A percentile compares a stretch with the other conserved stretches of the same genome.
phyloP scores from a whole-genome alignment of 768 basidiomycete genomes.

The Panaeolus cyanescens region DNA sequence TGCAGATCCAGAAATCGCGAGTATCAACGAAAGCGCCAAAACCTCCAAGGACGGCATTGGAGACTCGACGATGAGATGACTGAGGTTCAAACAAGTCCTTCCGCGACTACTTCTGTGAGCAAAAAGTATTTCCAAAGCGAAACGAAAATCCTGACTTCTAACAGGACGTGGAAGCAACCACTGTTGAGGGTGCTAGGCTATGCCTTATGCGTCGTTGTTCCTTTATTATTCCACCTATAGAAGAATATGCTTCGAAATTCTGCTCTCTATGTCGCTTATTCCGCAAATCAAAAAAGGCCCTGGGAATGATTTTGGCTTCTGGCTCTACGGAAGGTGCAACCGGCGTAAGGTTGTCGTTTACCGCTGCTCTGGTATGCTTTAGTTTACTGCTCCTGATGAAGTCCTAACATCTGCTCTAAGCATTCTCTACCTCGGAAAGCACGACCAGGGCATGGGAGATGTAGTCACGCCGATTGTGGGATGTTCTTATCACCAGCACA shows the following conservation, averaged over 20 bases:
- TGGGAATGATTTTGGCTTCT: neutral
- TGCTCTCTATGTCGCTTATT: constrained; percentile 40
- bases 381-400: neutral
- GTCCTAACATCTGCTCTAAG: neutral
- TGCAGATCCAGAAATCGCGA: constrained; percentile 39
- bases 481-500: neutral
- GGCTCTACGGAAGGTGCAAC: constrained; percentile 25
- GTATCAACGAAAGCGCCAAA: constrained; percentile 34
- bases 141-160: neutral
- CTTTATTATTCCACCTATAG: constrained; percentile 33
- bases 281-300: constrained; percentile 5
- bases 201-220: constrained; percentile 37
- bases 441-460: neutral
- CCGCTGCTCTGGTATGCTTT: neutral
- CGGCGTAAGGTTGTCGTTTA: neutral
- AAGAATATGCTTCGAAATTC: constrained; percentile 41
- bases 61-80: constrained; percentile 20
- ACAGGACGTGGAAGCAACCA: neutral
- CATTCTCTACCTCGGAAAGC: neutral
- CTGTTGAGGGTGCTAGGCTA: constrained; percentile 34
- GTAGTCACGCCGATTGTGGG: constrained; percentile 17
- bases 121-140: neutral
- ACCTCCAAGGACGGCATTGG: constrained; percentile 23
- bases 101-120: neutral
- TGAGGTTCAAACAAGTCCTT: constrained; percentile 1